Conservation (phyloP, 345 rosid species). For the Salix suchowensis region DNA sequence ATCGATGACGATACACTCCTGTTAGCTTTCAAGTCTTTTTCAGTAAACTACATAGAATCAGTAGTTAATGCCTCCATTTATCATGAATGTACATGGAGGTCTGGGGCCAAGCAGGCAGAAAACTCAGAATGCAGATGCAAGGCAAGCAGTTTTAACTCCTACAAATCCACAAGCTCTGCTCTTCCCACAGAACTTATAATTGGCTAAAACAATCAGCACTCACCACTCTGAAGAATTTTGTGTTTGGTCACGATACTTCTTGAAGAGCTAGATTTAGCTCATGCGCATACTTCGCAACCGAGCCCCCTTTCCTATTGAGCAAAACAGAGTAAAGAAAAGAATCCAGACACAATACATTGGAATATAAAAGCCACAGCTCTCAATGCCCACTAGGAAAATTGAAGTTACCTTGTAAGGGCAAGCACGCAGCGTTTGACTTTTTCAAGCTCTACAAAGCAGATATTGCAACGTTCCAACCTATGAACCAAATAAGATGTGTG, state of each 20-base stretch:
- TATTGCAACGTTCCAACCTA: conserved; percentile 80
- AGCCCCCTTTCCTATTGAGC: conserved; percentile 73
- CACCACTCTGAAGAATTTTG: conserved; percentile 3
- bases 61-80: conserved; percentile 27
- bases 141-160: conserved; percentile 2
- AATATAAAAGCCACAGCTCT: not conserved
- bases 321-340: not conserved
- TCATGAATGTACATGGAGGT: conserved; percentile 30
- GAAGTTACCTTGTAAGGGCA: conserved; percentile 31
- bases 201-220: conserved; percentile 12
- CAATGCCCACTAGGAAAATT: conserved; percentile 9
- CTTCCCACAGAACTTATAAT: conserved; percentile 2
- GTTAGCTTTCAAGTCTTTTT: conserved; percentile 1
- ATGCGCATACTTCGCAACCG: conserved; percentile 74
- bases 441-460: conserved; percentile 86
- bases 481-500: conserved; percentile 1
- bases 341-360: not conserved
- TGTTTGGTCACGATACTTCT: conserved; percentile 47
- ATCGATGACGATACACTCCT: not conserved
- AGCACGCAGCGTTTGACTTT: conserved; percentile 67
- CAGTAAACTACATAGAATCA: conserved; percentile 27
- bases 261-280: conserved; percentile 81
- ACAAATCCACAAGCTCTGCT: conserved; percentile 9
- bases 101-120: not conserved
- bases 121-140: not conserved